Base-by-base conservation (phyloP, 768 basidiomycete genomes). In the Phaffia australis region DNA sequence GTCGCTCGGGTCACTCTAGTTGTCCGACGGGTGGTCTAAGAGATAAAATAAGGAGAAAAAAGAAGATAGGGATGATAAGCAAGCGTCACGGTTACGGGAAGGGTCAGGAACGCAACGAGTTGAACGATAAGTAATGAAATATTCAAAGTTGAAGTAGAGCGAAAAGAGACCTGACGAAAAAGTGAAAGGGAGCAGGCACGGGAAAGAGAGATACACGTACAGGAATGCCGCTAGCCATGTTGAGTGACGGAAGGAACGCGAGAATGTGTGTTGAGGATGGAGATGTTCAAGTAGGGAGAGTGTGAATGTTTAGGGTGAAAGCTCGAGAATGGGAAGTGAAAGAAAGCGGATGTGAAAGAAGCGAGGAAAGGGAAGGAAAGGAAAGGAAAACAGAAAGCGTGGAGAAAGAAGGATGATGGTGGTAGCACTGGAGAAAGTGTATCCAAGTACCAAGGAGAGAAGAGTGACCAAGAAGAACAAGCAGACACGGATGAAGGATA, bases 181-280 rank as follows among this genome's bases (percentile, higher is more conserved):
- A 19, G 32, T 19, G 47, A 46, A 25, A 42, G 9, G 55, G 5
- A 35, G 21, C 27, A 29, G 30, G 51, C 32, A 18, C 3, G 29
- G 48, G 51, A 14, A 0, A 18, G 49, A 32, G 2, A n/a, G 7
- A 9, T 30, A 18, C 4, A 69, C 67, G 63, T 54, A 69, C 67
- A 35, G 67, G 67, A 32, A 69, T 69, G 30, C 67, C 67, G 62
- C 67, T 69, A 30, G 67, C 67, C 67, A 69, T 57, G 56, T 57
- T 57, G 56, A 29, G 27, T 16, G 56, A 32, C 25, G 25, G 19
- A 32, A 29, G 6, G 56, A 19, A 6, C 19, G 56, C 25, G 56
- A 29, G 56, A 29, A 7, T 25, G 56, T 19, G 56, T 21, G 27
- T 19, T 25, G 32, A 57, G 23, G 56, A 57, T n/a, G 4, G 21